These are phyloP conservation scores for Colletotrichum tofieldiae DNA, from an alignment of 2,329 filamentous ascomycete genomes.

Conservation along the genomic window DNA sequence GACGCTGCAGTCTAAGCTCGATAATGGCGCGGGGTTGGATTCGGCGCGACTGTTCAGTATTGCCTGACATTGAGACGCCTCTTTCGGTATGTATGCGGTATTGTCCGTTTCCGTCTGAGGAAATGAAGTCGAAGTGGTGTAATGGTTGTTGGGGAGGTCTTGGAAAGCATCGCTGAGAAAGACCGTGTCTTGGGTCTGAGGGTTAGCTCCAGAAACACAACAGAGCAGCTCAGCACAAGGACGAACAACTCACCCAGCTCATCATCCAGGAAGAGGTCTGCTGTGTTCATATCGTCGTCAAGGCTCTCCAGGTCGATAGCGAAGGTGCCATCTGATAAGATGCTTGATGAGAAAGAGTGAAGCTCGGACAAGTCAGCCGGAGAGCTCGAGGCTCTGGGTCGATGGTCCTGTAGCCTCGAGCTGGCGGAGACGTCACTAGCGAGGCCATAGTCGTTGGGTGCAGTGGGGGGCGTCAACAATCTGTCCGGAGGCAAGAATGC, in stretches of 20 bases:
- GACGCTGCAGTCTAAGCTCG: too few relatives aligned
- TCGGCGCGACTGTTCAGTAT: too few relatives aligned
- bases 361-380: neutral
- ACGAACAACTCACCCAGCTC: neutral
- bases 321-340: neutral
- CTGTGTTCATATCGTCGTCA: neutral
- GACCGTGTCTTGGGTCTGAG: neutral
- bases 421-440: neutral
- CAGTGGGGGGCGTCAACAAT: neutral
- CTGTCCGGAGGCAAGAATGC: neutral
- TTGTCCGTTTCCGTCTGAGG: neutral
- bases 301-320: neutral
- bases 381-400: neutral
- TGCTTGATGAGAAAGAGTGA: neutral
- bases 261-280: neutral
- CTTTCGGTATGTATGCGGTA: too few relatives aligned
- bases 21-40: too few relatives aligned
- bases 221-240: neutral
- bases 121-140: neutral
- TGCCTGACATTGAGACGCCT: too few relatives aligned
- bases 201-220: neutral
- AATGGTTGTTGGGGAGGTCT: neutral
- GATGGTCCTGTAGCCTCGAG: neutral
- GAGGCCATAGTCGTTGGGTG: neutral
- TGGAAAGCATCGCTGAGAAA: neutral